Evolutionary conservation across 768 basidiomycete genomes (phyloP).

Genomic region (Tremella fuciformis): DNA sequence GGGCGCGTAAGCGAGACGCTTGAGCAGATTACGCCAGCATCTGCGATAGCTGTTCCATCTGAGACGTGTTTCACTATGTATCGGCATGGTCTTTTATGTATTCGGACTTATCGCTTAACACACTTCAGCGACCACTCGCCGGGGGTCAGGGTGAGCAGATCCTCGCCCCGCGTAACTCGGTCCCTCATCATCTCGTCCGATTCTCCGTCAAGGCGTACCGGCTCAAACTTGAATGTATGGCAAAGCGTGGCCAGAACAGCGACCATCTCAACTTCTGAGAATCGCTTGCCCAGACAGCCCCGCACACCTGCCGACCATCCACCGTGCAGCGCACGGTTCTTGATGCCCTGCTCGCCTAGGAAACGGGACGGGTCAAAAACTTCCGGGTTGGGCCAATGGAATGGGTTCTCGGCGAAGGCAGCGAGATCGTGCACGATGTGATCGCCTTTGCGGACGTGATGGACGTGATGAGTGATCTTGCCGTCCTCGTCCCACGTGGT

Average conservation of each 20-base stretch:
- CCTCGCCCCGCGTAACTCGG: conserved; percentile 26
- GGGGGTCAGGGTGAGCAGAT: conserved; percentile 33
- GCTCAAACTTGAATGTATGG: conserved; percentile 17
- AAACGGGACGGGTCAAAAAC: conserved; percentile 20
- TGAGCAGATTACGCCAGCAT: no score
- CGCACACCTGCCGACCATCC: conserved; percentile 24
- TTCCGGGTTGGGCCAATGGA: conserved; percentile 18
- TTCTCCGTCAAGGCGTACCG: conserved; percentile 19
- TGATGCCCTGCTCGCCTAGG: conserved; percentile 3
- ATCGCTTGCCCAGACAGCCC: conserved; percentile 31
- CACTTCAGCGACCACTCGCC: conserved; percentile 24
- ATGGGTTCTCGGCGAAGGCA: conserved; percentile 22
- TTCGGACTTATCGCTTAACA: conserved; percentile 1
- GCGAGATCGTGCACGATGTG: conserved; percentile 26
- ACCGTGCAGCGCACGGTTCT: not conserved
- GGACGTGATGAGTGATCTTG: conserved; percentile 14
- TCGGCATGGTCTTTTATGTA: no score
- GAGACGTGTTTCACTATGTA: no score
- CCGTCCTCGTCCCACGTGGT: conserved; percentile 28
- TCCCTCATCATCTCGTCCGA: conserved; percentile 23
- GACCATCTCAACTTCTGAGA: conserved; percentile 36
- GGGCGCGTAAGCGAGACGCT: no score
- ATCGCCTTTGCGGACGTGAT: conserved; percentile 26
- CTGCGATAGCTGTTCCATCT: no score
- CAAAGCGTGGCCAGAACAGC: conserved; percentile 17